Evolutionary conservation across 2,329 filamentous ascomycete species (phyloP), one percentile per base, ranked within the genome.

Genomic region (Colletotrichum scovillei): DNA sequence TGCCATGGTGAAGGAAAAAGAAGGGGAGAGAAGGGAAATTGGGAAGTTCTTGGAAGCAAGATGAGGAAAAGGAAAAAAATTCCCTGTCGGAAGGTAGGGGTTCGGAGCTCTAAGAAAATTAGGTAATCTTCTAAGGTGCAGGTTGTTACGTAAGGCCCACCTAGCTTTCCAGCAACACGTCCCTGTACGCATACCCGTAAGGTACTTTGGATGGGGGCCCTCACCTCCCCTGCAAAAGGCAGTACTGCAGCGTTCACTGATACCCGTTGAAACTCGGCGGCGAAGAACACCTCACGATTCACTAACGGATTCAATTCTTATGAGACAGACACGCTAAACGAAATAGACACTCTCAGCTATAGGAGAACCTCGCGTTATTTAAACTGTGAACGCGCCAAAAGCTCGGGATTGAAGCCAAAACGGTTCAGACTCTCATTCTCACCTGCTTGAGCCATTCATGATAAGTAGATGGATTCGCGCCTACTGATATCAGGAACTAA

Each of bases 1-100:
- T 32, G 83, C 78, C 86, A 88, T 88, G 63, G 64, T 75, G 66
- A 14, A 56, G 53, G 53, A 35, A n/a, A 30, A 69, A 35, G 22
- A 49, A 52, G 35, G 55, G 22, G 16, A 42, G 28, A 19, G 49
- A 70, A 42, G 22, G 38, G 35, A n/a, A 38, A 24, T 28, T 35
- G 24, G n/a, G 2, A 56, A 26, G 12, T 42, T 16, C 19, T 30
- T 9, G 26, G 30, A n/a, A 52, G 42, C 42, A 32, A 55, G 4
- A 26, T 59, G 30, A 57, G 32, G 63, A 4, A 22, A 26, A 24
- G 28, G 16, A 62, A 71, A 73, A 73, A 71, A 71, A 62, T 55
- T 65, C 66, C 62, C 58, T 35, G 55, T 35, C 46, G 71, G 64
- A 42, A 32, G 52, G 56, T 46, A 60, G 49, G 68, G 62, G 22